Base-by-base conservation (phyloP, 306 rosid genomes). In the Mimosa pudica region DNA sequence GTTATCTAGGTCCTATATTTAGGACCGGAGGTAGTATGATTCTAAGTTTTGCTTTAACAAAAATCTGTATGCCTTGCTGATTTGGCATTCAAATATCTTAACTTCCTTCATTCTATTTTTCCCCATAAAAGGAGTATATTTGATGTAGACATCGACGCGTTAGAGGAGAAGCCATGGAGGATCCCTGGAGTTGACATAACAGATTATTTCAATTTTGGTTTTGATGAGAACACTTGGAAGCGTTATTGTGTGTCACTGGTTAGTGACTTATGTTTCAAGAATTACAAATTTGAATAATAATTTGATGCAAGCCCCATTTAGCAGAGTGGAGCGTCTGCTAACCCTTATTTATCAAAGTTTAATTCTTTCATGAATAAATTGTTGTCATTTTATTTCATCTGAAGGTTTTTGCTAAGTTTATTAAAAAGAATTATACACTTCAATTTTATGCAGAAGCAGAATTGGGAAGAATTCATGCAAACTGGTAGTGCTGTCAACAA, bases 191-290 rank as follows among this genome's bases (percentile, higher is more conserved):
- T 78, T 68, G 92, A 92, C 79, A 71, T 83, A 16, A 87, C 89
- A 10, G 90, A 90, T 83, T 90, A 87, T 84, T 92, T 90, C 87
- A 90, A 90, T 75, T 92, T 88, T 35, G 92, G 89, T 81, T 90
- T 92, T 80, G 69, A 84, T 10, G 97, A 92, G 82, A 88, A 84
- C 49, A 83, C 85, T 70, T 92, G 97, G 97, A 92, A 90, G 82
- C 80, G 81, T 49, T 92, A 92, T 80, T 84, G 94, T 82, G 71
- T 41, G 36, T 84, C 93, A 57, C 83, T 90, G 92, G 97, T 92
- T 85, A 73, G 80, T 77, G 74, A 73, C 70, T 64, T 81, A 61
- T 75, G 32, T 75, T 42, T 60, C 17, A 36, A 68, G 42, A 24
- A 58, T 84, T 8, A 70, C 36, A 66, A 17, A 52, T 74, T 58